A percentile compares a stretch with the other conserved stretches of the same genome.
These are phyloP conservation scores for Jackrogersella minutella DNA, from an alignment of 495 filamentous ascomycete species.

Conservation along the genomic window DNA sequence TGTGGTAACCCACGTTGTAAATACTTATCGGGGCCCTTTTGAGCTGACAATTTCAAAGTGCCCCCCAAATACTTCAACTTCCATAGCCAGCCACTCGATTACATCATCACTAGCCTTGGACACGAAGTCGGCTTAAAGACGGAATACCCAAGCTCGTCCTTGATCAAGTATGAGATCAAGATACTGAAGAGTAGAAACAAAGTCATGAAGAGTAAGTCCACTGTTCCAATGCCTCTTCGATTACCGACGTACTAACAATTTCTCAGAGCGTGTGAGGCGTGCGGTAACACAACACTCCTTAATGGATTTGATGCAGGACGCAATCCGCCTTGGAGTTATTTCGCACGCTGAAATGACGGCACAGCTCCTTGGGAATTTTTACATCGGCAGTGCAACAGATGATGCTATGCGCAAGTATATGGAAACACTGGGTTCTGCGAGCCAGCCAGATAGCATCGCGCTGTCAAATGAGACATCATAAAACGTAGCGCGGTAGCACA, in stretches of 20 bases:
- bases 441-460: slow-evolving; percentile 30
- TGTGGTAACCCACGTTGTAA: neutral
- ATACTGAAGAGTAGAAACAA: slow-evolving; percentile 46
- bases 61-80: slow-evolving; percentile 46
- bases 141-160: slow-evolving; percentile 43
- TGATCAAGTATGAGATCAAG: slow-evolving; percentile 49
- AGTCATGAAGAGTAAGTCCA: slow-evolving; percentile 47
- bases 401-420: slow-evolving; percentile 46
- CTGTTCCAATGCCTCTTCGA: neutral
- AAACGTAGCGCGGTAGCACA: neutral
- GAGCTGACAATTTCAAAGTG: slow-evolving; percentile 12
- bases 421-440: slow-evolving; percentile 37
- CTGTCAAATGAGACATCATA: slow-evolving; percentile 37
- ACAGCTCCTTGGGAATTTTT: slow-evolving; percentile 45
- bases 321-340: slow-evolving; percentile 44
- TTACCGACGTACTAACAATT: neutral
- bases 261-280: slow-evolving; percentile 43
- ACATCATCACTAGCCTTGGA: slow-evolving; percentile 48
- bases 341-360: slow-evolving; percentile 48
- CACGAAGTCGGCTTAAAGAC: slow-evolving; percentile 47
- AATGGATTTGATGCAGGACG: slow-evolving; percentile 45
- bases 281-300: slow-evolving; percentile 47
- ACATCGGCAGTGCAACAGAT: slow-evolving; percentile 43
- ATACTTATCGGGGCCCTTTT: neutral
- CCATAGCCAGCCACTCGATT: slow-evolving; percentile 41